Evolutionary conservation across 2,329 filamentous ascomycete genomes (phyloP), one percentile per base, ranked within the genome.

Genomic region (Penicillium sp.): DNA sequence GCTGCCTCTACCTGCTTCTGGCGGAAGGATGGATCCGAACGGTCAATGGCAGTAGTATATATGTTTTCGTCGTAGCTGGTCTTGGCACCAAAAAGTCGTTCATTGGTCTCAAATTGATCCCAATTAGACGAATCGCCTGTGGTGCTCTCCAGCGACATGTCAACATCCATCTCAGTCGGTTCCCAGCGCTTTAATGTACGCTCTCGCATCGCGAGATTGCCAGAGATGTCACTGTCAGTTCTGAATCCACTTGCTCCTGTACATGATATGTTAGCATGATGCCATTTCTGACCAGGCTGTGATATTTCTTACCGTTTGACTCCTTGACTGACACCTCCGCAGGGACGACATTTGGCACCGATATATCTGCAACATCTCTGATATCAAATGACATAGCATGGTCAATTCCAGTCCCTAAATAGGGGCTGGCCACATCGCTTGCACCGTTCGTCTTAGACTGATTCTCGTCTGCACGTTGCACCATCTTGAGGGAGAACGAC

Each of bases 41-140:
- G 91, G 75, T 99, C 86, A 69, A 99, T 96, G 41, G 85, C 79
- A 10, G 95, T 99, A 1, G 95, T 99, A 77, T 99, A 99, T 44
- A 95, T 86, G 66, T 90, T 92, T 76, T 98, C 95, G 69, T 98
- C 87, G 72, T 98, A 99, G 67, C 92, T 91, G 52, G 90, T 95
- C 75, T 86, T 91, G 39, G 96, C 78, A 35, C 95, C 95, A 70
- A 96, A 98, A 29, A 91, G 85, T 55, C 86, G 84, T 75, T 96
- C 90, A 69, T 98, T 98, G 61, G 85, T 88, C 56, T 90, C 90
- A 70, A 99, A 99, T 73, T 99, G 95, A 72, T 99, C 93, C 95
- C 95, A 99, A 10, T 77, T 79, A 7, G 77, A 79, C 16, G 75
- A 69, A 48, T 61, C 57, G 16, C 63, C 56, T 52, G 72, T 75